A percentile compares a stretch with the other conserved stretches of the same genome.
Conservation (phyloP, 345 rosid species). For the Rhodamnia argentea region DNA sequence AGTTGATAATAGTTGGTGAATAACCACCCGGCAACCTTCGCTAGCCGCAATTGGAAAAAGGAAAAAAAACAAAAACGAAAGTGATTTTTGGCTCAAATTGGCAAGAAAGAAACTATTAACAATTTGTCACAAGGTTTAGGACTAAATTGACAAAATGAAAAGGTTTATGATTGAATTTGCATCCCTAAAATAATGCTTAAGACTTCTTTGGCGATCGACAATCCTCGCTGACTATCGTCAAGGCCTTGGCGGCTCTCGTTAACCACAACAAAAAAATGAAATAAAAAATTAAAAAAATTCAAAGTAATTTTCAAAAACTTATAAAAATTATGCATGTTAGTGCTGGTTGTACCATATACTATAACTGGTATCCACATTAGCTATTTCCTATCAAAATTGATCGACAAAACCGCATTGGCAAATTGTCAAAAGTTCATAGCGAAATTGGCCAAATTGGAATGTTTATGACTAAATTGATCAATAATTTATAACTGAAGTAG, state of each 20-base stretch:
- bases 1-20: background rate
- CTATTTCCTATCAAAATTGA: background rate
- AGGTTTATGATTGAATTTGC: background rate
- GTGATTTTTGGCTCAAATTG: background rate
- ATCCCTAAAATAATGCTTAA: background rate
- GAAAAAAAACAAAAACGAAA: background rate
- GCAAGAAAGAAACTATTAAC: background rate
- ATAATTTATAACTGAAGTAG: background rate
- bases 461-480: background rate
- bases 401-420: background rate
- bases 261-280: background rate
- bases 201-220: background rate
- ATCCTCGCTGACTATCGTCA: background rate
- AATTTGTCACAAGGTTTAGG: background rate
- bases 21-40: background rate
- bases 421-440: background rate
- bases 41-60: background rate
- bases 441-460: background rate
- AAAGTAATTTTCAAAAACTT: background rate
- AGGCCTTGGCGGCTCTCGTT: background rate
- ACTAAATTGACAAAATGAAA: background rate
- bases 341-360: background rate
- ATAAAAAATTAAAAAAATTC: background rate
- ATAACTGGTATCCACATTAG: accelerated
- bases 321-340: background rate